phyloP scores from a whole-genome alignment of 805 yeast species.

The Suhomyces sp. region DNA sequence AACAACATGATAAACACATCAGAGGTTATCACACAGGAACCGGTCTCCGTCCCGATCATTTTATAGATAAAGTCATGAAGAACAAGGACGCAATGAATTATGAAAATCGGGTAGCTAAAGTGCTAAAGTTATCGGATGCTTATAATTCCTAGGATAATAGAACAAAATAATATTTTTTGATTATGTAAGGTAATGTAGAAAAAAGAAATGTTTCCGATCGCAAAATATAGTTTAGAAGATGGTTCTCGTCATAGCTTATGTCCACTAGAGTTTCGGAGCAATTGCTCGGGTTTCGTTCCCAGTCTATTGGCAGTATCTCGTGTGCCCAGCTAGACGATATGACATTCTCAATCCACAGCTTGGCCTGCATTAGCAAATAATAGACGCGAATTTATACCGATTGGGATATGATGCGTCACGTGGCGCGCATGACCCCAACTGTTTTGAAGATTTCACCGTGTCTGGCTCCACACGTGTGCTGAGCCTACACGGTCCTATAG shows the following conservation, averaged over 20 bases:
- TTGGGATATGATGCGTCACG: background rate
- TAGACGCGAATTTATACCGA: background rate
- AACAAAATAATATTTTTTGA: background rate
- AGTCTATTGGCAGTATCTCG: background rate
- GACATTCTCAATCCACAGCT: background rate
- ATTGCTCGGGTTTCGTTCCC: background rate
- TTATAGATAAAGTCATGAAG: conserved; percentile 18
- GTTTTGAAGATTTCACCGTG: background rate
- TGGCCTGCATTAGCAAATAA: background rate
- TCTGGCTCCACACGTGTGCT: background rate
- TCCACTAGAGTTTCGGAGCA: background rate
- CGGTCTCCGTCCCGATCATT: conserved; percentile 27
- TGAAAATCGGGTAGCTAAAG: background rate
- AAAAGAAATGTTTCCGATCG: background rate
- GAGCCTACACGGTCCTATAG: background rate
- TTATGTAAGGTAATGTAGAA: background rate
- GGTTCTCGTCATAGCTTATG: background rate
- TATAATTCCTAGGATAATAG: background rate
- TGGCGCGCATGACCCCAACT: background rate
- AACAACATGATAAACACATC: conserved; percentile 5
- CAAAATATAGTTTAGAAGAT: background rate
- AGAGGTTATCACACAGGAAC: conserved; percentile 15
- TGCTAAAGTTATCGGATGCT: background rate
- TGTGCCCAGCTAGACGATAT: background rate
- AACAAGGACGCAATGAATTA: conserved; percentile 6